Evolutionary conservation across 2,329 filamentous ascomycete genomes (phyloP).

Genomic region (Ascochyta koolunga): DNA sequence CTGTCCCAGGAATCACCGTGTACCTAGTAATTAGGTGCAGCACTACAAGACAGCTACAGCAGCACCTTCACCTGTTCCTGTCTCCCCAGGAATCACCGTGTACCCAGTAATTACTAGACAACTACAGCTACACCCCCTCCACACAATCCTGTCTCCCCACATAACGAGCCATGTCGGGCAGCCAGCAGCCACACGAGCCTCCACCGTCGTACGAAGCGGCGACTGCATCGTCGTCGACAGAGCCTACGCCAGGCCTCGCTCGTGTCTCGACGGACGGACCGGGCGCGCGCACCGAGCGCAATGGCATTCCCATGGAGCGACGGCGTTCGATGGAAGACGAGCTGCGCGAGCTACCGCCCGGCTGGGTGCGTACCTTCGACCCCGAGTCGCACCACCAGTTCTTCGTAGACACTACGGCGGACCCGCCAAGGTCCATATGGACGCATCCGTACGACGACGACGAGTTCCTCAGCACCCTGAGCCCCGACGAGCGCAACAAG

Average conservation of each 20-base stretch:
- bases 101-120: too few species aligned
- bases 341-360: conserved; percentile 58
- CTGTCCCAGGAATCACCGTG: too few species aligned
- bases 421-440: conserved; percentile 65
- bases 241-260: conserved; percentile 26
- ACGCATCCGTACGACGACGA: conserved; percentile 67
- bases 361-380: conserved; percentile 66
- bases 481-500: conserved; percentile 56
- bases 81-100: too few species aligned
- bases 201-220: conserved; percentile 45
- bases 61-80: too few species aligned
- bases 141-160: too few species aligned
- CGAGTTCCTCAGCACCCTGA: conserved; percentile 57
- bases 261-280: conserved; percentile 43
- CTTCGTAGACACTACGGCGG: conserved; percentile 64
- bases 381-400: conserved; percentile 62
- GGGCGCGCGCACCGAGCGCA: conserved; percentile 46
- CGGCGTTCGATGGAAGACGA: conserved; percentile 69
- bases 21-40: too few species aligned
- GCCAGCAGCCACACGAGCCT: conserved; percentile 30
- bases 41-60: too few species aligned
- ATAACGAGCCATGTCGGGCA: conserved; percentile 5
- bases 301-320: conserved; percentile 59
- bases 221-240: conserved; percentile 29
- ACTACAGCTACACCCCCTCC: neutral